A percentile compares a stretch with the other conserved stretches of the same genome.
Evolutionary conservation across 352 stramenopile species (phyloP).

Genomic region (Globisporangium megalacanthum): DNA sequence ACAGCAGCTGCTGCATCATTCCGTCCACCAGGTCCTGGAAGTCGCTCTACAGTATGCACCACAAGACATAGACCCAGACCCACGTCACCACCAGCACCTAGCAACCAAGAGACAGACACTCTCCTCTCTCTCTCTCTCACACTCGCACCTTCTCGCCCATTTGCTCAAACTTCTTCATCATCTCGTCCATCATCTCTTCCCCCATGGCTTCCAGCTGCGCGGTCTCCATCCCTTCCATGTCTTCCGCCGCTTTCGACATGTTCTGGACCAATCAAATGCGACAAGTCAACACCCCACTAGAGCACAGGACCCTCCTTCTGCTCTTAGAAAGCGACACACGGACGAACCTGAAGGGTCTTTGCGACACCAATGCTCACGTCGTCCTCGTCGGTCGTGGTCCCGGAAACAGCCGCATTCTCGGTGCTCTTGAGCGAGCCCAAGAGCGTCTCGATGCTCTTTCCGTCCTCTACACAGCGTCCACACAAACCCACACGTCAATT

Average conservation of each 20-base stretch:
- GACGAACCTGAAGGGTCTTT: conserved; percentile 73
- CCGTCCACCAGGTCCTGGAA: conserved; percentile 94
- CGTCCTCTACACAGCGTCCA: conserved; percentile 27
- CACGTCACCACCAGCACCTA: not conserved
- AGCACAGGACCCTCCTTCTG: no score
- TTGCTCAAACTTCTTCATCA: conserved; percentile 95
- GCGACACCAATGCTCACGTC: conserved; percentile 77
- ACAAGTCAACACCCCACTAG: not conserved
- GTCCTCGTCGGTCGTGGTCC: conserved; percentile 38
- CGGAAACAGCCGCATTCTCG: not conserved
- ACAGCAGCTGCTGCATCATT: conserved; percentile 98
- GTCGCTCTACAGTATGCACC: conserved; percentile 42
- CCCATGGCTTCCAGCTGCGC: conserved; percentile 86
- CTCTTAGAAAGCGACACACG: not conserved
- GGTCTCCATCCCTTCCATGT: conserved; percentile 81
- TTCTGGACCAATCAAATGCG: conserved; percentile 30
- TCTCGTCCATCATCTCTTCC: conserved; percentile 95
- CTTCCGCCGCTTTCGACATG: conserved; percentile 84
- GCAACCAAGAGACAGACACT: not conserved
- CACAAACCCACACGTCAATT: not conserved
- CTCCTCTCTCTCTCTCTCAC: no score
- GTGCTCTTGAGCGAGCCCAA: conserved; percentile 45
- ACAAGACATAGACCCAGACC: not conserved
- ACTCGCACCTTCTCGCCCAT: conserved; percentile 88
- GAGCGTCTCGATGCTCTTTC: conserved; percentile 65